Evolutionary conservation across 1,284 basidiomycete species (phyloP).

Genomic region (Leccinum laetum): DNA sequence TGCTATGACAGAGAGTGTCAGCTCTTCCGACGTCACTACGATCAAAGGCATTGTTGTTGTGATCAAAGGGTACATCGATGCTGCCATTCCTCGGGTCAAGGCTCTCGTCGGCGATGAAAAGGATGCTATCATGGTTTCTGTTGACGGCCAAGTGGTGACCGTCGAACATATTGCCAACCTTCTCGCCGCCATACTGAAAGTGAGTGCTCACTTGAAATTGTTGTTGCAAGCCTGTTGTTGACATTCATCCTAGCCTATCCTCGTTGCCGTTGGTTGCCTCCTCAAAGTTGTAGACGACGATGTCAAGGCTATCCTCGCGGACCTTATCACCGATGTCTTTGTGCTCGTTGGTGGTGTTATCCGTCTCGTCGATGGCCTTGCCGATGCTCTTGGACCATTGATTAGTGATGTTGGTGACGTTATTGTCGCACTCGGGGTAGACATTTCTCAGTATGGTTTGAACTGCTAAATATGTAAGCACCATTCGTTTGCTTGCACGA

Average conservation of each 20-base stretch:
- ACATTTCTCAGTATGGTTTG: neutral
- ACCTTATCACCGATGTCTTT: neutral
- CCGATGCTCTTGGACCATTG: neutral
- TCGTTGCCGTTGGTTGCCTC: conserved; percentile 31
- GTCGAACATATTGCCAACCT: conserved; percentile 32
- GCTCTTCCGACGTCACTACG: neutral
- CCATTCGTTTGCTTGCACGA: neutral
- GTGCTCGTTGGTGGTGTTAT: neutral
- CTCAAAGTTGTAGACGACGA: neutral
- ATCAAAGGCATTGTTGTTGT: conserved; percentile 30
- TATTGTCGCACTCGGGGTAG: neutral
- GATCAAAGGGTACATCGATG: conserved; percentile 32
- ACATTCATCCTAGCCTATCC: conserved; percentile 26
- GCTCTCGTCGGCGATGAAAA: conserved; percentile 34
- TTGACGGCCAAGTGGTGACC: conserved; percentile 25
- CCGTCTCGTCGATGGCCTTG: neutral
- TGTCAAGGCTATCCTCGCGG: neutral
- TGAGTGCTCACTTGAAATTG: conserved; percentile 4
- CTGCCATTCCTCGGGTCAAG: conserved; percentile 33
- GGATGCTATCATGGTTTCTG: conserved; percentile 33
- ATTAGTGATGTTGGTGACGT: neutral
- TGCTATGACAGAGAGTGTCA: conserved; percentile 25
- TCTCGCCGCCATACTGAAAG: conserved; percentile 29
- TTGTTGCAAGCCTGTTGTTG: neutral
- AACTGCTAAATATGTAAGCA: neutral